Conservation (phyloP, 163 green algal genomes). For the Scenedesmus sp. region DNA sequence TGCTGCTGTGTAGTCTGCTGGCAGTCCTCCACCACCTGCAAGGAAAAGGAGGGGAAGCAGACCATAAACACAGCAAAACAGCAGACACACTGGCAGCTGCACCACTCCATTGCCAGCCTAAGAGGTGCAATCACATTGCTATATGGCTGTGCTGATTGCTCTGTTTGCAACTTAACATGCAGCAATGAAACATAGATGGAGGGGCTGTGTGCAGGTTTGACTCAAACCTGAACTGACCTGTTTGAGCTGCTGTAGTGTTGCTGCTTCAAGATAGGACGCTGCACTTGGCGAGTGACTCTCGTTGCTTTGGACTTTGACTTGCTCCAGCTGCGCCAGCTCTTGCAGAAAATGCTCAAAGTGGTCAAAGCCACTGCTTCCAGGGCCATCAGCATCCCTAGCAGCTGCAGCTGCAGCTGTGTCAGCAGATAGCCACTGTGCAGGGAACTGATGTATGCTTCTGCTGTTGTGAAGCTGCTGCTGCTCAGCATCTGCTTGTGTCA, state of each 20-base stretch:
- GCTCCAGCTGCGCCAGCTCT: slow-evolving; percentile 5
- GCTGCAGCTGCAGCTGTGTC: not conserved
- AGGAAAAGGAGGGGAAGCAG: too few species aligned
- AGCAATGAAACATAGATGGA: not conserved
- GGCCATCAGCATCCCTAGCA: not conserved
- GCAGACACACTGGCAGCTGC: too few species aligned
- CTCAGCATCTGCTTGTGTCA: not conserved
- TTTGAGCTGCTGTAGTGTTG: not conserved
- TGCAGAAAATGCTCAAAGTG: not conserved
- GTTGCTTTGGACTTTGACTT: not conserved
- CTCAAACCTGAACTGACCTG: not conserved
- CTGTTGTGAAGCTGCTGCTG: not conserved
- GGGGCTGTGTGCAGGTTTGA: not conserved
- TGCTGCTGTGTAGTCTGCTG: not conserved
- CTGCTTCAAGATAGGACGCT: not conserved
- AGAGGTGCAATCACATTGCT: too few species aligned
- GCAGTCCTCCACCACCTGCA: not conserved
- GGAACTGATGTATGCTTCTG: not conserved
- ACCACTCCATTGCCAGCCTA: not conserved
- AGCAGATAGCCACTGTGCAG: not conserved
- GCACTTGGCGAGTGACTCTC: not conserved
- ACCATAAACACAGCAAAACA: not conserved
- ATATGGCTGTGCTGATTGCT: too few species aligned
- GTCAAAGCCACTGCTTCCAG: not conserved
- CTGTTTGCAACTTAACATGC: too few species aligned